Base-by-base conservation (phyloP, 2,329 filamentous ascomycete genomes). In the Neofusicoccum cordaticola region DNA sequence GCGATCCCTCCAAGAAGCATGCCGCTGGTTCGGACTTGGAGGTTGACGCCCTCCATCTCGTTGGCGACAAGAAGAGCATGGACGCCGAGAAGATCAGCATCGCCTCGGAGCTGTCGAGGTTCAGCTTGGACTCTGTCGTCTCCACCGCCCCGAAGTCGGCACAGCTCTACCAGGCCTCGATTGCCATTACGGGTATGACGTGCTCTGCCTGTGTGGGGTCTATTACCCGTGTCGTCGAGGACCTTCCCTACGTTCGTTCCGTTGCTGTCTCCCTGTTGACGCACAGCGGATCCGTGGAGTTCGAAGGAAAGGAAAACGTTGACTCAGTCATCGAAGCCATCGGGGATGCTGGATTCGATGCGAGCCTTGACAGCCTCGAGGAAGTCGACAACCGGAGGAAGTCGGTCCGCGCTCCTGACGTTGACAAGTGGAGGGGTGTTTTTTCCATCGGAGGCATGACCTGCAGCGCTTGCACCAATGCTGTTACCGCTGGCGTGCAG, bases 361-460 rank as follows among this genome's bases (percentile, higher is more conserved):
- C 66, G 5, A 64, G 57, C 13, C 35, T 71, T 13, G 68, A 69
- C 15, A 56, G 58, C 9, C 11, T 71, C 2, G 63, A 69, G 42
- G 63, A 68, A 34, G 9, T 31, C 27, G 22, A 52, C 17, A 19
- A 50, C 42, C 51, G 45, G 9, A 52, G 56, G 39, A 65, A 65
- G 27, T 64, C 62, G 11, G 44, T 19, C 17, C 65, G 1, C 15
- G 63, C n/a, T 51, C 31, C 9, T 11, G 65, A 65, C 15, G 13
- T 65, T 22, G 73, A 78, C 35, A 70, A 62, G 61, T 77, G 75
- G 75, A 69, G 65, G 62, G 81, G 80, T n/a, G 79, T 80, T 7
- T 78, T 84, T 66, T 79, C 81, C 13, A 81, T 87, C 51, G 79
- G 78, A 15, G 85, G 85, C 13, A 86, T 87, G 83, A 86, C 84